Base-by-base conservation (phyloP, 2,329 filamentous ascomycete species). In the Capronia coronata region DNA sequence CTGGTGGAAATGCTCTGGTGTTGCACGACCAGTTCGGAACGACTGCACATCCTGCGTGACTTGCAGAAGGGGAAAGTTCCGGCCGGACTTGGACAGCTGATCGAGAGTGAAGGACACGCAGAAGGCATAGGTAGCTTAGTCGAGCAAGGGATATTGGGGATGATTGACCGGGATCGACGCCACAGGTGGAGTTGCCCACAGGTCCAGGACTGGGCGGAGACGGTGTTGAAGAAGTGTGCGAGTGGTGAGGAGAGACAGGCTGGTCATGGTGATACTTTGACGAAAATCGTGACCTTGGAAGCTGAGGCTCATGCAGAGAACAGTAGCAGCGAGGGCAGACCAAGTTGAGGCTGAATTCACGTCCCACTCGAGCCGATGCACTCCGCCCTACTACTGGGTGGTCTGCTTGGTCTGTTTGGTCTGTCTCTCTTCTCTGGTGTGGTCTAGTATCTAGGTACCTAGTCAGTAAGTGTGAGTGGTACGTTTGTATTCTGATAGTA, bases 1-100 rank as follows among this genome's bases (percentile, higher is more conserved):
- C 67, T 79, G 0, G 79, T 83, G 37, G 82, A 86, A 62, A 68
- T 84, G 39, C 57, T 83, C 0, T 77, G 74, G 53, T 69, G 65
- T 3, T 78, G 84, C 45, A 66, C 65, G 32, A 77, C 75, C 1
- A 71, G 67, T 38, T 71, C 72, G 60, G 74, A 77, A 52, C 68
- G 74, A 11, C 64, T 69, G 40, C 52, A 68, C 18, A 68, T 74
- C 0, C 55, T 77, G 10, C 64, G 61, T 10, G 62, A 67, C 10
- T 51, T 76, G 22, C 61, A 64, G 43, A 59, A 55, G 30, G 56
- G 58, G 2, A 58, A 54, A 21, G 61, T 71, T 11, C 70, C 71
- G 1, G 21, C 50, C 1, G 69, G 70, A 43, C 68, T 73, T 49
- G 58, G 61, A 6, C 43, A 56, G 35, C 71, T 68, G 47, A 49